Evolutionary conservation across 306 rosid species (phyloP), one percentile per base, ranked within the genome.

Genomic region (Begonia loranthoides): DNA sequence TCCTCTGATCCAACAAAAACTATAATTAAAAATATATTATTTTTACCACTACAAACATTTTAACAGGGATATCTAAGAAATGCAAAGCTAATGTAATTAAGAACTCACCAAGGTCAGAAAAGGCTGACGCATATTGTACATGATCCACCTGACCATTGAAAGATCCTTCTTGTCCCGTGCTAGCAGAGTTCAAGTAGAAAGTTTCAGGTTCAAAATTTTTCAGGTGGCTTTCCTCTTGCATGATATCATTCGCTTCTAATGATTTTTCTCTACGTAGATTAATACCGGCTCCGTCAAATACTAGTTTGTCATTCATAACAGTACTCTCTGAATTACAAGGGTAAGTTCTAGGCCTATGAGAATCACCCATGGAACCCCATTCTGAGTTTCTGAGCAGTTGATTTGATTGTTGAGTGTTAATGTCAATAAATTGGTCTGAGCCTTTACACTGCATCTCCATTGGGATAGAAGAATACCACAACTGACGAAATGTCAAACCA

Each of bases 401-500:
- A 44, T 66, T 45, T 66, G 55, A 53, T 53, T 50, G 67, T 58
- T 57, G 67, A 41, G 56, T 57, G 71, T 4, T 28, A 5, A 0
- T 3, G 36, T 28, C 36, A 28, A 28, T 7, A 62, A 57, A 46
- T 56, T 62, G 76, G 43, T 79, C 72, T 24, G 71, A 56, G 67
- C 64, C 82, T 59, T 63, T 77, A 80, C 75, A 61, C 58, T 71
- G 73, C 58, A 79, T 67, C 70, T 79, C 89, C 62, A 63, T 41
- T 10, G 93, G 87, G 54, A 84, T 61, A 45, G 70, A 67, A 45
- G 89, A 73, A 65, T 73, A 79, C 93, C 95, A 89, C 45, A 73
- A 38, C 49, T 75, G 79, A 64, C 71, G 80, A 68, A 53, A 82
- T 61, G 82, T 60, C 78, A 81, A 63, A 52, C 89, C 97, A 44